Evolutionary conservation across 257 asterid genomes (phyloP).

Genomic region (Rauvolfia tetraphylla): DNA sequence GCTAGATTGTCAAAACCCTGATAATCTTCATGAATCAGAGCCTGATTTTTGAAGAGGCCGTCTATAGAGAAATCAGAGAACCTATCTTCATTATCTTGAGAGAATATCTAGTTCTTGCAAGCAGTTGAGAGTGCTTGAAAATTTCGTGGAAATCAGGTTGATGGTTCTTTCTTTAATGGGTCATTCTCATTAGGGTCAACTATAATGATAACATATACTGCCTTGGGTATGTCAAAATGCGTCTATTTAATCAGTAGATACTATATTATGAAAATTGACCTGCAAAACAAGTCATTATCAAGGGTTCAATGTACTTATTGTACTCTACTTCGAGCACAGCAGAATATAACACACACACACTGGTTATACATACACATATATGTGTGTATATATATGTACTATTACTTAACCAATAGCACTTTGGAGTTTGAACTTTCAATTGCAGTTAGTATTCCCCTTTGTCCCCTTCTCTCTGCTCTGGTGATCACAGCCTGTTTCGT

Average conservation of each 20-base stretch:
- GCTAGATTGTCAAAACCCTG: neutral
- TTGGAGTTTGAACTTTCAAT: neutral
- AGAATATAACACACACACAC: neutral
- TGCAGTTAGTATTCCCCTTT: neutral
- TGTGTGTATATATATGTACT: no score
- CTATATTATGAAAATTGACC: neutral
- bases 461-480: neutral
- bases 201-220: neutral
- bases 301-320: slow-evolving; percentile 16
- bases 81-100: no score
- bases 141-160: no score
- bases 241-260: neutral
- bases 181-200: neutral
- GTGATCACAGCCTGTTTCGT: neutral
- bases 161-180: no score
- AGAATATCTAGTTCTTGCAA: no score
- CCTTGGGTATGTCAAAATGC: neutral
- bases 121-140: no score
- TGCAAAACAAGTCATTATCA: neutral
- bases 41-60: no score
- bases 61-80: no score
- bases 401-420: neutral
- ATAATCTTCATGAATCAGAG: no score
- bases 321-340: slow-evolving; percentile 12
- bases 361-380: no score